A percentile compares a stretch with the other conserved stretches of the same genome.
Evolutionary conservation across 371 early-diverging fungal genomes (phyloP).

Genomic region (Parasitella parasitica): DNA sequence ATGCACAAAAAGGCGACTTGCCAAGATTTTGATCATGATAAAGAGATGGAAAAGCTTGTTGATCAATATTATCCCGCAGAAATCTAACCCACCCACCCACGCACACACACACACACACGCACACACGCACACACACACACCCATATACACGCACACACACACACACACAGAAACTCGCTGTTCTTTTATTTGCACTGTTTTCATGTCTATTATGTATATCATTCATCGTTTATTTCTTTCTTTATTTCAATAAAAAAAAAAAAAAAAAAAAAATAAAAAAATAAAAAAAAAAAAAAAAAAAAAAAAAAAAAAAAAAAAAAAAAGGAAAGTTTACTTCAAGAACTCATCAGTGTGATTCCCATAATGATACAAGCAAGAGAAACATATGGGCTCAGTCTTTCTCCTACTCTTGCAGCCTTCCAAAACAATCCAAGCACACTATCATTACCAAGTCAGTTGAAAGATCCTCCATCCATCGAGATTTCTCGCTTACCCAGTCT

Average conservation of each 20-base stretch:
- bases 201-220: constrained; percentile 2
- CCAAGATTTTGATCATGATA: constrained; percentile 14
- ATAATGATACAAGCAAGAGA: constrained; percentile 81
- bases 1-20: constrained; percentile 58
- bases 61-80: constrained; percentile 11
- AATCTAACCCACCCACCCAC: not conserved
- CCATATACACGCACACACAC: not conserved
- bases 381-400: constrained; percentile 86
- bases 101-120: not conserved
- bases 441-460: not conserved
- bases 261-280: not conserved
- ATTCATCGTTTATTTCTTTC: not conserved
- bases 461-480: not conserved
- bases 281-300: not conserved
- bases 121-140: not conserved
- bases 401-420: constrained; percentile 91
- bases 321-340: constrained; percentile 23
- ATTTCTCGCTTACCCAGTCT: constrained; percentile 54
- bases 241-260: not conserved
- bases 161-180: not conserved
- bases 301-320: constrained; percentile 1
- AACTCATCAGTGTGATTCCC: constrained; percentile 66
- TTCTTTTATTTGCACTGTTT: not conserved
- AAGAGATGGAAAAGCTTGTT: constrained; percentile 8
- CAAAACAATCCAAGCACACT: constrained; percentile 84